Evolutionary conservation across 768 basidiomycete species (phyloP).

Genomic region (Tulasnella sp.): DNA sequence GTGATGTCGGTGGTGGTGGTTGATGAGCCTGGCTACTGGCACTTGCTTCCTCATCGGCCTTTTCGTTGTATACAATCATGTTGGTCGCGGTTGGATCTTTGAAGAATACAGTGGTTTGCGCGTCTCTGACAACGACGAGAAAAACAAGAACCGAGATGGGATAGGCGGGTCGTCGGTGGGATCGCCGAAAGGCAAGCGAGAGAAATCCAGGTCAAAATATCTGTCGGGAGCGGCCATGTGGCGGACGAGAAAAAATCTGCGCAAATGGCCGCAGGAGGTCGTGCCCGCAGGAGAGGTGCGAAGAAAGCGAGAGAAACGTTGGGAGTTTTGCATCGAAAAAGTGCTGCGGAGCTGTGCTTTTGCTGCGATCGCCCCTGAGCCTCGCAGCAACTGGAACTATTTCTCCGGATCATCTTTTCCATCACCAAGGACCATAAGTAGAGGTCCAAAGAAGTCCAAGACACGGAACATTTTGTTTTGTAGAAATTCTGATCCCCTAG

Average conservation of each 20-base stretch:
- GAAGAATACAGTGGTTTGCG: background rate
- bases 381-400: background rate
- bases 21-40: background rate
- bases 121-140: background rate
- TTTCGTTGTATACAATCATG: slow-evolving; percentile 17
- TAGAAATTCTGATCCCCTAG: background rate
- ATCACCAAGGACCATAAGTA: background rate
- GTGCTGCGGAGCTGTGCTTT: background rate
- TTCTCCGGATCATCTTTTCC: background rate
- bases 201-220: background rate
- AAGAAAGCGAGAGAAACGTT: background rate
- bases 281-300: background rate
- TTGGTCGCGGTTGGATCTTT: background rate
- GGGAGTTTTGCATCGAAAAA: background rate
- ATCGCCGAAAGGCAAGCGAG: background rate
- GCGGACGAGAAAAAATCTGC: background rate
- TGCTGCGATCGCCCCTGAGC: background rate
- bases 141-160: background rate
- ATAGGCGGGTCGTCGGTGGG: background rate
- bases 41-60: background rate
- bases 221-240: background rate
- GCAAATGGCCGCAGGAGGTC: background rate
- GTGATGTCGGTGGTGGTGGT: background rate
- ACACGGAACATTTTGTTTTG: background rate
- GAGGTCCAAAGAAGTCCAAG: background rate